These are phyloP conservation scores for Xylariales sp. DNA, from an alignment of 2,329 filamentous ascomycete species.

Conservation along the genomic window DNA sequence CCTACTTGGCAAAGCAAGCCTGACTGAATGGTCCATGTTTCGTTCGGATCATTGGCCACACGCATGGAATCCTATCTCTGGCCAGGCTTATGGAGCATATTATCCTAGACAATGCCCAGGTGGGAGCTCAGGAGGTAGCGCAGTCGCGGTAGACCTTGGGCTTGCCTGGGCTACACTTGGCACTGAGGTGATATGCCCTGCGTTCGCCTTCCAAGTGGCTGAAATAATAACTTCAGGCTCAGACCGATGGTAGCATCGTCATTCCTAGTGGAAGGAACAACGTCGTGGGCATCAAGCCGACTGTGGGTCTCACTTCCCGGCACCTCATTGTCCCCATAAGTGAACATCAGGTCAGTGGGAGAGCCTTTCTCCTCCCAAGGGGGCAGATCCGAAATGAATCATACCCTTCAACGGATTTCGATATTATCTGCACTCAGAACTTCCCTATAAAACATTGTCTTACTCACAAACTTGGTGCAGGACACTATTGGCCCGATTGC, in stretches of 20 bases:
- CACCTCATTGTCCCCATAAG: constrained; percentile 50
- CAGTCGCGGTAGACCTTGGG: neutral
- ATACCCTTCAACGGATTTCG: too few species aligned
- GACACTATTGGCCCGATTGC: neutral
- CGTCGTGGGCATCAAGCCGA: constrained; percentile 71
- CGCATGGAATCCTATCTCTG: neutral
- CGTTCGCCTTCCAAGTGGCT: too few species aligned
- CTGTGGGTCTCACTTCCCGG: constrained; percentile 66
- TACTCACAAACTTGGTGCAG: too few species aligned
- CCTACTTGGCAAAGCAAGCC: neutral
- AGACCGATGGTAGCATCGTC: neutral
- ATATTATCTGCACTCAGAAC: too few species aligned
- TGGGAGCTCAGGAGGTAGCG: neutral
- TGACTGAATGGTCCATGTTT: neutral
- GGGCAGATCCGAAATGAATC: too few species aligned
- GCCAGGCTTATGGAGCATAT: neutral
- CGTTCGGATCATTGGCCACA: neutral
- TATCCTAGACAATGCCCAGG: neutral
- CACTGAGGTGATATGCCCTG: neutral
- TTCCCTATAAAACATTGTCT: too few species aligned
- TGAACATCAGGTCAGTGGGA: too few species aligned
- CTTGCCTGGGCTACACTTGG: neutral
- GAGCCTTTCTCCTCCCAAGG: too few species aligned
- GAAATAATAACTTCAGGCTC: neutral
- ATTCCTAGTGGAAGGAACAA: constrained; percentile 46